phyloP scores from a whole-genome alignment of 805 yeast species.

The Candida andamanensis region DNA sequence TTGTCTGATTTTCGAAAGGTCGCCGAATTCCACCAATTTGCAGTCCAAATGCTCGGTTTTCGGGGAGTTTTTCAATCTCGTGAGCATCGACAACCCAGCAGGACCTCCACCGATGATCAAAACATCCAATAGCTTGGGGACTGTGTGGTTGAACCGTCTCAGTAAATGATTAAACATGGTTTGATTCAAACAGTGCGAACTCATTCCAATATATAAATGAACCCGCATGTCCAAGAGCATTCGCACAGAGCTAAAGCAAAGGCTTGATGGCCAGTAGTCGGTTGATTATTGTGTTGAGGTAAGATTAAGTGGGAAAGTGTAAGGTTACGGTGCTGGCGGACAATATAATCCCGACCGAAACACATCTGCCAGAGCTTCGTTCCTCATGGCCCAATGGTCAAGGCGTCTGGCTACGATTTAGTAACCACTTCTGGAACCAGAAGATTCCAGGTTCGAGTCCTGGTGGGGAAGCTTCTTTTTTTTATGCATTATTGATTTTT shows the following conservation, averaged over 20 bases:
- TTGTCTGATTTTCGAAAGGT: slow-evolving; percentile 45
- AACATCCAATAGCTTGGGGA: slow-evolving; percentile 47
- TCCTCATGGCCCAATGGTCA: slow-evolving; percentile 52
- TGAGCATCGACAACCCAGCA: slow-evolving; percentile 83
- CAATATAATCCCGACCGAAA: slow-evolving; percentile 1
- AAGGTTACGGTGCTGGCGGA: no score
- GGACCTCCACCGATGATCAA: slow-evolving; percentile 96
- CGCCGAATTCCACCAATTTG: slow-evolving; percentile 69
- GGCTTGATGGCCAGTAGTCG: neutral
- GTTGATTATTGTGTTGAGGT: no score
- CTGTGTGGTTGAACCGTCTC: slow-evolving; percentile 1
- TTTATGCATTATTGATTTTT: slow-evolving; percentile 4
- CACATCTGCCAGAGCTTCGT: slow-evolving; percentile 30
- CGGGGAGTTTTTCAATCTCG: slow-evolving; percentile 71
- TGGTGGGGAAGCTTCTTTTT: slow-evolving; percentile 45
- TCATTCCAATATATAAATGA: no score
- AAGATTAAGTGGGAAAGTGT: no score
- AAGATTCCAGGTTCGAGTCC: slow-evolving; percentile 50
- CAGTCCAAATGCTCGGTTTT: slow-evolving; percentile 55
- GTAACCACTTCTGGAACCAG: slow-evolving; percentile 45
- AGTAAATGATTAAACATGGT: neutral
- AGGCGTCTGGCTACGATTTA: slow-evolving; percentile 47
- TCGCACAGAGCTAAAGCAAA: neutral
- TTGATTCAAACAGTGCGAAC: neutral
- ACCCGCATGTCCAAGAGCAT: no score